These are phyloP conservation scores for Firmiana major DNA, from an alignment of 345 rosid species.

Conservation along the genomic window DNA sequence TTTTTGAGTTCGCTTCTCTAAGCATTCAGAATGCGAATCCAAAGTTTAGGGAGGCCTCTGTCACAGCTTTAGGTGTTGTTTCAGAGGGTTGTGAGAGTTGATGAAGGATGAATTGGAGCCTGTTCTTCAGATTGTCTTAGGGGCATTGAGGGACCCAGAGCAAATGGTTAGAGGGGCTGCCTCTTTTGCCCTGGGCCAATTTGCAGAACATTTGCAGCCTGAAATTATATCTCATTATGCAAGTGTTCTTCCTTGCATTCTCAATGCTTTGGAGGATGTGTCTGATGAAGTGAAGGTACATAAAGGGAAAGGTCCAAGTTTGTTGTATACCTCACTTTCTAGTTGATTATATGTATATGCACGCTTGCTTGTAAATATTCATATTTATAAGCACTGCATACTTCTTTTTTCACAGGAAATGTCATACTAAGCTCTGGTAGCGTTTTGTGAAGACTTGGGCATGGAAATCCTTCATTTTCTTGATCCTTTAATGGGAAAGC, in stretches of 20 bases:
- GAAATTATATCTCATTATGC: conserved; percentile 81
- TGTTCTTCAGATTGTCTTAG: conserved; percentile 76
- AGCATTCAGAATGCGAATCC: conserved; percentile 66
- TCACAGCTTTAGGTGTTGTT: conserved; percentile 86
- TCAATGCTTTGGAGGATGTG: conserved; percentile 85
- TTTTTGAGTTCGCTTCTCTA: conserved; percentile 80
- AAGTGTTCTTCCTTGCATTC: conserved; percentile 86
- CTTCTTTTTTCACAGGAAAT: conserved; percentile 62
- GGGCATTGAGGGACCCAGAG: conserved; percentile 87
- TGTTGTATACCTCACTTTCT: background rate
- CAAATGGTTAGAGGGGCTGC: conserved; percentile 99
- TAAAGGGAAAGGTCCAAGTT: background rate
- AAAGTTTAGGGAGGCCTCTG: conserved; percentile 93
- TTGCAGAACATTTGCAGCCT: conserved; percentile 97
- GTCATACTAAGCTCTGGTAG: conserved; percentile 96
- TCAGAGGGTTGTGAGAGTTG: conserved; percentile 88
- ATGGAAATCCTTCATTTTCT: conserved; percentile 88
- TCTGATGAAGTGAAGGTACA: conserved; percentile 97
- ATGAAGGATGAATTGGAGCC: conserved; percentile 86
- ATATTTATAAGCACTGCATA: conserved; percentile 2
- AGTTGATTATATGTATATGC: background rate
- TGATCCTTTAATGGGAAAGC: conserved; percentile 88
- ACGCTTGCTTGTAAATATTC: background rate
- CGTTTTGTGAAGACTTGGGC: conserved; percentile 98
- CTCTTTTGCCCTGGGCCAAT: conserved; percentile 96